Evolutionary conservation across 306 rosid genomes (phyloP).

Genomic region (Acacia confusa): DNA sequence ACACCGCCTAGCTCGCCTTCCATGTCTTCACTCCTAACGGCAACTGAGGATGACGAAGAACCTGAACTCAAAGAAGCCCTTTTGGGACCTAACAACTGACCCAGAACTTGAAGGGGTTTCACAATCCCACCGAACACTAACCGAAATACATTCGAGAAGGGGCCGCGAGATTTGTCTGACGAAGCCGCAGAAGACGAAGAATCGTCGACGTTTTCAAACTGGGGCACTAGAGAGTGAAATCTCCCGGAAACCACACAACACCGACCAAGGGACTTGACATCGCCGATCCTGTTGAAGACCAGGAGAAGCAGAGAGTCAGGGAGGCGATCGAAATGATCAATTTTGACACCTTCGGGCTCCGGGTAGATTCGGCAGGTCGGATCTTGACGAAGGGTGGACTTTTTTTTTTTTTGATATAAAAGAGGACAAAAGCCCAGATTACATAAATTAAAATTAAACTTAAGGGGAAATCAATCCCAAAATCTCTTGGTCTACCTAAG

Average conservation of each 20-base stretch:
- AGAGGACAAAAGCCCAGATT: no score
- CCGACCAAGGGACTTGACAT: constrained; percentile 88
- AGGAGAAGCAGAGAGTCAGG: constrained; percentile 83
- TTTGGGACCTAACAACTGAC: constrained; percentile 71
- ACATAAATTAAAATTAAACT: no score
- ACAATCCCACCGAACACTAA: constrained; percentile 77
- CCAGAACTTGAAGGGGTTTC: constrained; percentile 81
- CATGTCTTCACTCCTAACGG: constrained; percentile 62
- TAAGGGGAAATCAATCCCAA: no score
- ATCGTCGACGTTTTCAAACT: constrained; percentile 93
- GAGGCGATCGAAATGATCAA: constrained; percentile 77
- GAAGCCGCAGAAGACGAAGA: constrained; percentile 51
- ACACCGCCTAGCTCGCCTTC: constrained; percentile 68
- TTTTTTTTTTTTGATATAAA: no score
- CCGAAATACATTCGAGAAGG: constrained; percentile 68
- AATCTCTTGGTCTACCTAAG: no score
- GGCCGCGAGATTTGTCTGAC: constrained; percentile 73
- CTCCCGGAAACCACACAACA: constrained; percentile 92
- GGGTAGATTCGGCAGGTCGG: constrained; percentile 55
- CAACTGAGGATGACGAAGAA: constrained; percentile 40
- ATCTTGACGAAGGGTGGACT: constrained; percentile 57
- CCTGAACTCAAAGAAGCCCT: constrained; percentile 42
- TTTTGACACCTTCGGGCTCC: constrained; percentile 35
- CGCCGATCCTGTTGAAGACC: constrained; percentile 93
- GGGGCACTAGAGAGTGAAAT: constrained; percentile 76